These are phyloP conservation scores for Porphyrellus cyaneotinctus DNA, from an alignment of 768 basidiomycete genomes.

Conservation along the genomic window DNA sequence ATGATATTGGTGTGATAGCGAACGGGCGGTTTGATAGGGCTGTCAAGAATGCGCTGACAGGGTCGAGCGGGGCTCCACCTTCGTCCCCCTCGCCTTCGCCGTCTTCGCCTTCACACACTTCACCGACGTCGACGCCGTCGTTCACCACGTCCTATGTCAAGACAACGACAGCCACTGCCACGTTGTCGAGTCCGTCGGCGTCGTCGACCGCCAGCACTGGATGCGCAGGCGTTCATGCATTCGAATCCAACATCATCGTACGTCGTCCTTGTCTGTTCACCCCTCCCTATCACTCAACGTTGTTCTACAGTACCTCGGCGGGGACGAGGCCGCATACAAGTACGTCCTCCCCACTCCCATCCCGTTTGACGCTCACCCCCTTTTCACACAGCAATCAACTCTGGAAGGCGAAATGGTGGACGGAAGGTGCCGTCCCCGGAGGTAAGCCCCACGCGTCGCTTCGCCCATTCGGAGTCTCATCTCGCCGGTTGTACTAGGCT, in stretches of 20 bases:
- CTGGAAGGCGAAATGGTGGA: slow-evolving; percentile 20
- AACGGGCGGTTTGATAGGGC: slow-evolving; percentile 42
- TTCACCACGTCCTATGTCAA: background rate
- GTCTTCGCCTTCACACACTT: background rate
- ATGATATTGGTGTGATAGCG: slow-evolving; percentile 24
- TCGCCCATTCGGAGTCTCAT: no score
- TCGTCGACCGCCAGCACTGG: slow-evolving; percentile 21
- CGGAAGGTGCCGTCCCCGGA: slow-evolving; percentile 4
- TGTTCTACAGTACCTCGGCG: slow-evolving; percentile 39
- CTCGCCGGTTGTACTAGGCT: background rate
- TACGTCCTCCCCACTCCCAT: slow-evolving; percentile 19
- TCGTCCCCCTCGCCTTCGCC: background rate
- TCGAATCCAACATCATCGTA: slow-evolving; percentile 38
- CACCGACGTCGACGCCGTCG: background rate
- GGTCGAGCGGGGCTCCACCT: slow-evolving; percentile 2
- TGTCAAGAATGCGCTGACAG: slow-evolving; percentile 39
- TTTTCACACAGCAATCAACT: background rate
- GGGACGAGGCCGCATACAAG: slow-evolving; percentile 39
- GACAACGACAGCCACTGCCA: slow-evolving; percentile 14
- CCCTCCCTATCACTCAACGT: background rate
- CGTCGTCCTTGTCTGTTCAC: slow-evolving; percentile 19
- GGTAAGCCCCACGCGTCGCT: background rate
- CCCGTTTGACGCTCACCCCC: background rate
- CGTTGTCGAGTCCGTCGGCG: background rate
- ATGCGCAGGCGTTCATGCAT: slow-evolving; percentile 43